Percentiles rank a stretch among this genome's conserved stretches.
These are phyloP conservation scores for Fragaria ananassa DNA, from an alignment of 306 rosid species.

Conservation along the genomic window DNA sequence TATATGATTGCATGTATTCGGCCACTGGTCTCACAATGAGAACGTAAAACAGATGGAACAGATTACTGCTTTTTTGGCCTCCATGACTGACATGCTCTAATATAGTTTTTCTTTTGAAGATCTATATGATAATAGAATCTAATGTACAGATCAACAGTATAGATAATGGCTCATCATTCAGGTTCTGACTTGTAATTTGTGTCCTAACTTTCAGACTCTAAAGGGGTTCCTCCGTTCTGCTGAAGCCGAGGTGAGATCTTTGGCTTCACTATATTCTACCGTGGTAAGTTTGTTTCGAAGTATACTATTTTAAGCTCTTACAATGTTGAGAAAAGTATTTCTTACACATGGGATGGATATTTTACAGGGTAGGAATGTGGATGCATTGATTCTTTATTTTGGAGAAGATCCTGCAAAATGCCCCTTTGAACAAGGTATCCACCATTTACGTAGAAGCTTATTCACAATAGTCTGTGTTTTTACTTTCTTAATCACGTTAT, in stretches of 20 bases:
- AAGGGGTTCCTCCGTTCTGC: slow-evolving; percentile 73
- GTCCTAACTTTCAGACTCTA: slow-evolving; percentile 43
- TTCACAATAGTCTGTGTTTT: not conserved
- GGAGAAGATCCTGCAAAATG: slow-evolving; percentile 94
- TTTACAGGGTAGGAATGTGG: slow-evolving; percentile 84
- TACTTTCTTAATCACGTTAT: not conserved
- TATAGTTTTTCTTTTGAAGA: too few relatives aligned
- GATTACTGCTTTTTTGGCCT: not conserved
- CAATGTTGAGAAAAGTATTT: not conserved
- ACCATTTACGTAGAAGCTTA: not conserved
- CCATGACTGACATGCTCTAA: too few relatives aligned
- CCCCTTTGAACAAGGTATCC: slow-evolving; percentile 84
- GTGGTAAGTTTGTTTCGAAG: slow-evolving; percentile 57
- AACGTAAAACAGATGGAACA: not conserved
- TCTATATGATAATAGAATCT: not conserved
- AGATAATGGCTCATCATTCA: not conserved
- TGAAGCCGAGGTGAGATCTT: slow-evolving; percentile 83
- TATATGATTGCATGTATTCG: not conserved
- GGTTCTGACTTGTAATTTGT: not conserved
- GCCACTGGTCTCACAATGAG: not conserved
- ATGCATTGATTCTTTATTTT: slow-evolving; percentile 76
- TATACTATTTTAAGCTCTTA: not conserved
- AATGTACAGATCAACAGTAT: not conserved
- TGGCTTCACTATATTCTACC: slow-evolving; percentile 74
- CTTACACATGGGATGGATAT: slow-evolving; percentile 26